Evolutionary conservation across 2,329 filamentous ascomycete species (phyloP), one percentile per base, ranked within the genome.

Genomic region (Plenodomus lindquistii): DNA sequence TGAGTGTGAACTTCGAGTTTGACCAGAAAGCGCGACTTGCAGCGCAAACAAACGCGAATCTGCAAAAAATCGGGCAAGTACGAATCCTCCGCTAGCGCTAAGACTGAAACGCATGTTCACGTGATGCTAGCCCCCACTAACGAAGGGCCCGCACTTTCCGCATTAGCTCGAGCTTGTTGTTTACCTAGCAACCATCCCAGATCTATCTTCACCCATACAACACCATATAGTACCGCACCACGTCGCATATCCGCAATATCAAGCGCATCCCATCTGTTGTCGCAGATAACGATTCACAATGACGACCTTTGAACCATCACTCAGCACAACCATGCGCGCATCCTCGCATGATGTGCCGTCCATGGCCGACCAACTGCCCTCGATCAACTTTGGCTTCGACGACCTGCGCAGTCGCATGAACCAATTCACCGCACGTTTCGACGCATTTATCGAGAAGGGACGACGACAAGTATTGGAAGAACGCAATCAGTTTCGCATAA

Each of bases 341-440:
- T 75, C 83, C 54, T 78, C 81, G 29, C 78, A 84, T 35, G 76
- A 78, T 39, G 83, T 79, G 36, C 82, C 85, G 13, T 88, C 86
- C 6, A 84, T 89, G 76, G 87, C 86, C 36, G 88, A 91, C 70
- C 84, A 85, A 41, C 84, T 99, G 8, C 94, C 94, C 29, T 89
- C 82, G 70, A 89, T 96, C 73, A 91, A 96, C 74, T 97, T 99
- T 72, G 91, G 91, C 49, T 97, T 97, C 73, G 92, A 97, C 63
- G 91, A 97, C 61, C 76, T 99, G 68, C 92, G 93, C 74, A 91
- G 93, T 66, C 89, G 91, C 74, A 97, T 99, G 94, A 83, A 87
- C 44, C 90, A 89, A 55, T 99, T 99, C 71, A 97, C 89, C 0
- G 82, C 85, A 8, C 88, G 85, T 62, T 99, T 99, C 63, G 94